These are phyloP conservation scores for Panicum hallii DNA, from an alignment of 202 grass and related monocot genomes.

Conservation along the genomic window DNA sequence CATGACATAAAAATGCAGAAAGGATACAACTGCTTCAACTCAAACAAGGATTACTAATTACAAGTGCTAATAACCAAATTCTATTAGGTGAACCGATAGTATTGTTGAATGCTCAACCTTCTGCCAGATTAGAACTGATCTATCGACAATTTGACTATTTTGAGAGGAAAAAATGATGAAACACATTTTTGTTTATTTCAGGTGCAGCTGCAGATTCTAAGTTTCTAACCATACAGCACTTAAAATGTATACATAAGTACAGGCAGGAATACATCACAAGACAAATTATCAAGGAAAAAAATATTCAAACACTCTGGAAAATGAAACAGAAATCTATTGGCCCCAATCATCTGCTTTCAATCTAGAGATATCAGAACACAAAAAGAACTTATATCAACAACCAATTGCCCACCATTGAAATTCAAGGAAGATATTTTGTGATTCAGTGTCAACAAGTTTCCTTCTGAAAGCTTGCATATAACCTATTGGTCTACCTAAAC, in stretches of 20 bases:
- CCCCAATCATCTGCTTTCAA: not conserved
- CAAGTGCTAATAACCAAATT: not conserved
- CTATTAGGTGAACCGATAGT: not conserved
- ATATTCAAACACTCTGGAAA: not conserved
- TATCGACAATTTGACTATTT: not conserved
- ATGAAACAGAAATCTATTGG: not conserved
- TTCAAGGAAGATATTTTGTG: not conserved
- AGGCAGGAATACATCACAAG: not conserved
- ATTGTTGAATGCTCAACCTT: not conserved
- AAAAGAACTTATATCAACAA: not conserved
- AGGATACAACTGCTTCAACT: not conserved
- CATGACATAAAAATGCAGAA: not conserved
- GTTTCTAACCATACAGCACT: not conserved
- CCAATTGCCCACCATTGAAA: not conserved
- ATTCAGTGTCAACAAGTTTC: not conserved
- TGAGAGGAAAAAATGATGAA: not conserved
- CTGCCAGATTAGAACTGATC: not conserved
- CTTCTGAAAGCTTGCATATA: conserved; percentile 2
- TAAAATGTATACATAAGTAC: not conserved
- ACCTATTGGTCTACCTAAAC: not conserved
- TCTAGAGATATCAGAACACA: not conserved
- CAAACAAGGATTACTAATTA: not conserved
- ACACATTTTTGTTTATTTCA: not conserved
- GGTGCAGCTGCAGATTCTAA: not conserved
- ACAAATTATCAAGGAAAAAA: not conserved